A percentile compares a stretch with the other conserved stretches of the same genome.
Conservation (phyloP, 2,329 filamentous ascomycete genomes). For the Aureobasidium leucospermi region DNA sequence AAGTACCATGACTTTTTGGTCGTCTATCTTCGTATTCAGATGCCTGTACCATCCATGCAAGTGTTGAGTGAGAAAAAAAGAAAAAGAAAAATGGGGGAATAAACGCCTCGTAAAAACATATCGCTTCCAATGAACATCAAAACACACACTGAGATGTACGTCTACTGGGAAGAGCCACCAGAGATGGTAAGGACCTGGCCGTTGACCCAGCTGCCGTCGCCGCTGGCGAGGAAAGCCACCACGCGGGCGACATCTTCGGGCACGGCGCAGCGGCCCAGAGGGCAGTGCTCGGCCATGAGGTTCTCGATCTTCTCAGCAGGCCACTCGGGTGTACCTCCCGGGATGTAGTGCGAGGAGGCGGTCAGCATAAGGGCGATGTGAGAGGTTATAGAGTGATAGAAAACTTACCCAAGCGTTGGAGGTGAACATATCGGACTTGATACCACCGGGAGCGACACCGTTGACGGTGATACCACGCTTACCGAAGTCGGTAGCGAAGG, state of each 20-base stretch:
- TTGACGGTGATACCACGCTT: slow-evolving; percentile 63
- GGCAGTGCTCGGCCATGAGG: slow-evolving; percentile 44
- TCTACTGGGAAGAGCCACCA: slow-evolving; percentile 33
- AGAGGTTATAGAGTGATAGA: not conserved
- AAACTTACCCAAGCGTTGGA: slow-evolving; percentile 24
- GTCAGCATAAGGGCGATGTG: too few species aligned
- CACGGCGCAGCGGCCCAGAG: slow-evolving; percentile 40
- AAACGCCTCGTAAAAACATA: slow-evolving; percentile 9
- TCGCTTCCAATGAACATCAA: not conserved
- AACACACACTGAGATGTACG: not conserved
- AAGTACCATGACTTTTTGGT: slow-evolving; percentile 7
- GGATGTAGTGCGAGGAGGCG: too few species aligned
- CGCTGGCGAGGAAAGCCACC: slow-evolving; percentile 32
- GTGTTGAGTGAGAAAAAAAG: not conserved
- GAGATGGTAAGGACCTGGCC: slow-evolving; percentile 38
- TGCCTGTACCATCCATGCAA: slow-evolving; percentile 13
- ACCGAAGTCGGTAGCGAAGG: slow-evolving; percentile 65
- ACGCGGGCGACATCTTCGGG: slow-evolving; percentile 38
- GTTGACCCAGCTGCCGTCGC: slow-evolving; percentile 35
- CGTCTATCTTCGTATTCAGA: slow-evolving; percentile 2
- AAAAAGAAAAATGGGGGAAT: not conserved
- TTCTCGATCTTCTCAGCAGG: slow-evolving; percentile 43
- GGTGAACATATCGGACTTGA: slow-evolving; percentile 68
- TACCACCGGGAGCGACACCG: slow-evolving; percentile 63
- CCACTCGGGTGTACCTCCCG: slow-evolving; percentile 42